Base-by-base conservation (phyloP, 208 protist species). In the Crithidia fasciculata region DNA sequence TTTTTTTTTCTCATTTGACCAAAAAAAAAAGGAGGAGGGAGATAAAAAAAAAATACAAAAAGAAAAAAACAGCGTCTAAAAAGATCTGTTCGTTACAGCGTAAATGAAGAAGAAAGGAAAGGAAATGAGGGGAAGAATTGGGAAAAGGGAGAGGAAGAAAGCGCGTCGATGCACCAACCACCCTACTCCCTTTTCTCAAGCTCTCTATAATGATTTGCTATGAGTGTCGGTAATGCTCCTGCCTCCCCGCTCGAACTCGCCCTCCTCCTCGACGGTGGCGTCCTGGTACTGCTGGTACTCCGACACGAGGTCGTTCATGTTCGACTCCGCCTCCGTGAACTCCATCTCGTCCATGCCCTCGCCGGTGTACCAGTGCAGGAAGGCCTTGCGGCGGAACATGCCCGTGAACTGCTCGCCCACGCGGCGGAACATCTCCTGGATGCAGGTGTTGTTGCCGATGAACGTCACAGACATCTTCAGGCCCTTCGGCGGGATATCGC, bases 351-450 rank as follows among this genome's bases (percentile, higher is more conserved):
- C 87, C 89, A 94, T 94, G 56, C 89, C 89, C 87, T 99, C 98
- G 62, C 95, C 94, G 57, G 97, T 99, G 92, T 99, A 99, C 98
- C 99, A 99, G 91, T 99, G 98, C 43, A 99, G 86, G 94, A 99
- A 99, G 69, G 99, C 99, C 88, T 99, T 99, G 73, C 96, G 83
- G 69, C 90, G 85, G 92, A 99, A 99, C 99, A 99, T 99, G 74
- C 86, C 84, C 47, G 88, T 97, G 91, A 99, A 99, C 86, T 99
- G 98, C 75, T 97, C 90, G 69, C 77, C 85, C 8, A 98, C 87
- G 62, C 97, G 89, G 66, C 90, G 82, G 87, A 98, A 98, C 82
- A 98, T 88, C 84, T 98, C 93, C 75, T 95, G 28, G 86, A 99
- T 98, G 74, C 84, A 79, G 64, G 97, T 98, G 58, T 90, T 95